Evolutionary conservation across 1,284 basidiomycete genomes (phyloP).

Genomic region (Boletus smithii): DNA sequence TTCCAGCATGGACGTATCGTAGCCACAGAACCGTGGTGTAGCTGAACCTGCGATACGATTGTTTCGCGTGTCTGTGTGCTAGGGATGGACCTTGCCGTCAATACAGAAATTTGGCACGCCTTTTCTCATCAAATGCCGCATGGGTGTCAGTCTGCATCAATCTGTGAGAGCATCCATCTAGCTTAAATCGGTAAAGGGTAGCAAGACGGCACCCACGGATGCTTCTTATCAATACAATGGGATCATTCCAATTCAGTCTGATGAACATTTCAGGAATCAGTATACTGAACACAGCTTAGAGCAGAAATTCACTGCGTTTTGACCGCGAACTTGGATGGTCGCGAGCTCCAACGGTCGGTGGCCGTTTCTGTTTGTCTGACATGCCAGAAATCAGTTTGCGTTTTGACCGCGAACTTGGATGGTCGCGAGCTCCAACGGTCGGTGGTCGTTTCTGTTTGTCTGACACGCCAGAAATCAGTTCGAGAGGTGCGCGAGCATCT

Average conservation of each 20-base stretch:
- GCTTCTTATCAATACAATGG: slow-evolving; percentile 8
- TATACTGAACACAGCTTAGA: not conserved
- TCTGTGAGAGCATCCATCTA: slow-evolving; percentile 12
- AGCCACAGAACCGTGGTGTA: not conserved
- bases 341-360: slow-evolving; percentile 12
- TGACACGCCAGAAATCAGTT: not conserved
- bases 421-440: slow-evolving; percentile 8
- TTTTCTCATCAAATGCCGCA: slow-evolving; percentile 2
- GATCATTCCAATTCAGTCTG: slow-evolving; percentile 6
- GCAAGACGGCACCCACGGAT: slow-evolving; percentile 9
- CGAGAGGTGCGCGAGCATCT: not conserved
- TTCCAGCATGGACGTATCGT: not conserved
- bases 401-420: not conserved
- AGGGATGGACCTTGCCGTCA: not conserved
- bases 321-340: slow-evolving; percentile 1
- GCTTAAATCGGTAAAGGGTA: slow-evolving; percentile 18
- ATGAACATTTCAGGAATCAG: slow-evolving; percentile 1
- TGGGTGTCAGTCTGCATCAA: not conserved
- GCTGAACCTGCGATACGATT: not conserved
- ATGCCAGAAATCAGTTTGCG: not conserved
- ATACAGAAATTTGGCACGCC: not conserved
- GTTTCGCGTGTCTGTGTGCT: not conserved
- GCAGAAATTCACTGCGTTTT: slow-evolving; percentile 3
- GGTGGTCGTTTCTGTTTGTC: slow-evolving; percentile 7
- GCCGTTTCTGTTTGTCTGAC: slow-evolving; percentile 6